Evolutionary conservation across 768 basidiomycete genomes (phyloP).

Genomic region (Chalciporus chontae): DNA sequence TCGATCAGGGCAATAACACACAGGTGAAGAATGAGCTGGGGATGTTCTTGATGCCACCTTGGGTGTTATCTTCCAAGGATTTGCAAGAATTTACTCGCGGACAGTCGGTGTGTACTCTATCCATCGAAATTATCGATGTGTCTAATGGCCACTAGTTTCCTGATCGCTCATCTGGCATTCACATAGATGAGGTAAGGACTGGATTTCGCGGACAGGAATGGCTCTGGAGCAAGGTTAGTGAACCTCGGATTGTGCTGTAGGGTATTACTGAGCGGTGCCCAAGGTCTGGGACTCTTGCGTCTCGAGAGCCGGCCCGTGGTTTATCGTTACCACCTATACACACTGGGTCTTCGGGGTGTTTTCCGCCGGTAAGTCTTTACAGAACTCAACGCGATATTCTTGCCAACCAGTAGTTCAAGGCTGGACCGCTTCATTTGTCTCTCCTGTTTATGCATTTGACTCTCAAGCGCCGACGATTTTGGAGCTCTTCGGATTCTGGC

Average conservation of each 20-base stretch:
- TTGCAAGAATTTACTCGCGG: slow-evolving; percentile 30
- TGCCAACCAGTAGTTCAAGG: slow-evolving; percentile 33
- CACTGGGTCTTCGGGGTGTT: slow-evolving; percentile 45
- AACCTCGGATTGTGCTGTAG: neutral
- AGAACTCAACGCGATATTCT: neutral
- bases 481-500: slow-evolving; percentile 53
- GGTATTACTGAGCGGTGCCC: slow-evolving; percentile 5
- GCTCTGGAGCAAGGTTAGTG: slow-evolving; percentile 51
- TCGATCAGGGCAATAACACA: slow-evolving; percentile 12
- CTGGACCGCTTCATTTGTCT: slow-evolving; percentile 51
- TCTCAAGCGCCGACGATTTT: slow-evolving; percentile 43
- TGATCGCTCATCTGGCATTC: slow-evolving; percentile 9
- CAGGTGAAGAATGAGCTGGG: slow-evolving; percentile 19
- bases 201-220: slow-evolving; percentile 39
- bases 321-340: slow-evolving; percentile 41
- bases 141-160: slow-evolving; percentile 18
- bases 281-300: slow-evolving; percentile 41
- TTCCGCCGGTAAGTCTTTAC: slow-evolving; percentile 31
- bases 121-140: neutral
- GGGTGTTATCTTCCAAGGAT: slow-evolving; percentile 35
- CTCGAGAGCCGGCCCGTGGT: slow-evolving; percentile 34
- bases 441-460: slow-evolving; percentile 41
- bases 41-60: slow-evolving; percentile 38
- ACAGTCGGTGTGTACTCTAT: slow-evolving; percentile 17
- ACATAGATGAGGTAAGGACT: neutral